These are phyloP conservation scores for Pisolithus thermaeus DNA, from an alignment of 1,284 basidiomycete genomes.

Conservation along the genomic window DNA sequence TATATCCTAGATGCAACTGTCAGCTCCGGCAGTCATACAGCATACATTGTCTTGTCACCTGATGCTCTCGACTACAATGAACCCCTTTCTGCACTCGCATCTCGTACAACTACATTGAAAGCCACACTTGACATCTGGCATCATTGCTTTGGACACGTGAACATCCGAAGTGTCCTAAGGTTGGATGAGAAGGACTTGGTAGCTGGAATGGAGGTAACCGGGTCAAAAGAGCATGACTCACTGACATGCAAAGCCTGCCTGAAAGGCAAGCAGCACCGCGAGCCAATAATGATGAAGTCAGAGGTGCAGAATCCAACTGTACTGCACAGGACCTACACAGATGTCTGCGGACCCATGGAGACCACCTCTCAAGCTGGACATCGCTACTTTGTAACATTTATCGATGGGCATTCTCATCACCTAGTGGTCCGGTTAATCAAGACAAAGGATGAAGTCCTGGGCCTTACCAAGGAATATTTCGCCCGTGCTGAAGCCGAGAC, in stretches of 20 bases:
- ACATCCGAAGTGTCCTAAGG: neutral
- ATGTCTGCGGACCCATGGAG: too few species aligned
- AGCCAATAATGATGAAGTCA: neutral
- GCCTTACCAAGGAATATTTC: too few species aligned
- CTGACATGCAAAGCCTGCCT: neutral
- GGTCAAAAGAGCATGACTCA: neutral
- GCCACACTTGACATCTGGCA: slow-evolving; percentile 7
- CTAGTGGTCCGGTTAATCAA: too few species aligned
- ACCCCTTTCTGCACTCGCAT: neutral
- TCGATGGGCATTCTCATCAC: too few species aligned
- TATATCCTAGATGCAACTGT: neutral
- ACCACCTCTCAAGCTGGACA: too few species aligned
- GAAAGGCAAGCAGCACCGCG: slow-evolving; percentile 1
- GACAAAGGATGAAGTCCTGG: too few species aligned
- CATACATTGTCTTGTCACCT: neutral
- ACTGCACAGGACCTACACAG: neutral
- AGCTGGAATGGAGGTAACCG: slow-evolving; percentile 6
- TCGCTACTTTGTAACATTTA: too few species aligned
- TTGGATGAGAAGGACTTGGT: slow-evolving; percentile 9
- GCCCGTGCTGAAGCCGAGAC: neutral
- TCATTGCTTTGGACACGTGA: slow-evolving; percentile 6
- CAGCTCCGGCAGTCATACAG: neutral
- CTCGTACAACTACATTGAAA: neutral
- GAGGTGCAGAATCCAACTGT: neutral
- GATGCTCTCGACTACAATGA: neutral